Base-by-base conservation (phyloP, 257 asterid genomes). In the Solanum pinnatisectum region DNA sequence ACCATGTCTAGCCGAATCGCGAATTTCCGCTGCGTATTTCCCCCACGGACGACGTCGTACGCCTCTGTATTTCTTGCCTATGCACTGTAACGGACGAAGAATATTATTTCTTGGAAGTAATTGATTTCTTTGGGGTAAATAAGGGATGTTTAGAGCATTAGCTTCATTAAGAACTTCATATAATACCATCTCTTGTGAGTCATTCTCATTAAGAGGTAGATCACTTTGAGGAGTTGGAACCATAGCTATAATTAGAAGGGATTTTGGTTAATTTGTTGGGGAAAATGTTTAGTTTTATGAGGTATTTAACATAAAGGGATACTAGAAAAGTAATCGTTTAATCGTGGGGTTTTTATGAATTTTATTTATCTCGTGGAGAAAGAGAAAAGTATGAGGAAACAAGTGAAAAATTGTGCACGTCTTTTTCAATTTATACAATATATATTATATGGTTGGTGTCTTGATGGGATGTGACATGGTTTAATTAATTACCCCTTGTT, bases 11-110 rank as follows among this genome's bases (percentile, higher is more conserved):
- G 87, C 40, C 9, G 96, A 93, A 83, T 94, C 95, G 0, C 98
- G 94, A 59, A 94, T 94, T 89, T 93, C 97, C 0, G 96, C 97
- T 8, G 97, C 97, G 30, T 88, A 94, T 87, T 94, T 94, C 8
- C 96, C 96, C 96, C 95, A 92, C 4, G 95, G 95, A 77, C 98
- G 90, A 72, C 91, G 92, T 91, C 96, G 87, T 33, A 94, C 96
- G 12, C 98, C 96, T 87, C 96, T 79, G 87, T 93, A 94, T 46
- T 90, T 93, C 92, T 92, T 93, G 2, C 71, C 84, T 2, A 85
- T 84, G 22, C 92, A 9, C 23, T 85, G 89, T n/a, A 46, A 27
- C 11, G 92, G 92, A 6, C 79, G 83, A 23, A 40, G 88, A 30
- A 35, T 63, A 56, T 74, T n/a, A 10, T 44, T 79, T 44, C 36